Conservation (phyloP, 768 basidiomycete genomes). For the Lactarius evosmus region DNA sequence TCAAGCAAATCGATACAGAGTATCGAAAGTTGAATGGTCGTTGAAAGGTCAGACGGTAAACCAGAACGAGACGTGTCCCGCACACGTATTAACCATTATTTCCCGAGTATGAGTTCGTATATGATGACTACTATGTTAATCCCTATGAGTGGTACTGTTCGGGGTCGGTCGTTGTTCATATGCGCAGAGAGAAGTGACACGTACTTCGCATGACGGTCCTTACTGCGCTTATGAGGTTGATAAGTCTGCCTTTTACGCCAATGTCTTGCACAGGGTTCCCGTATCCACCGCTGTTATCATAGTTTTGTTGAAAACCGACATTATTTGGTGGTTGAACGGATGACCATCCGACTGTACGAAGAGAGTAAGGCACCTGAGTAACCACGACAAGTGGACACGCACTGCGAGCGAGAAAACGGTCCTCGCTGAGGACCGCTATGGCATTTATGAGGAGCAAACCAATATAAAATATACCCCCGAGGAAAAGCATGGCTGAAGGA, state of each 20-base stretch:
- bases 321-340: constrained; percentile 60
- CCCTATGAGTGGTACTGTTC: constrained; percentile 86
- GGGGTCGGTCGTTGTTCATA: constrained; percentile 20
- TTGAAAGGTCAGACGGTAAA: neutral
- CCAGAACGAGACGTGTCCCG: neutral
- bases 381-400: constrained; percentile 35
- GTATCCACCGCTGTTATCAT: constrained; percentile 69
- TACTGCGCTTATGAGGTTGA: constrained; percentile 93
- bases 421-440: constrained; percentile 92
- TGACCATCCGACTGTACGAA: constrained; percentile 79
- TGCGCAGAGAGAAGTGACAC: constrained; percentile 37
- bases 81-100: constrained; percentile 31
- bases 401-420: constrained; percentile 93
- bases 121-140: constrained; percentile 83
- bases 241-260: constrained; percentile 77
- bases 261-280: constrained; percentile 51
- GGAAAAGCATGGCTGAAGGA: constrained; percentile 44
- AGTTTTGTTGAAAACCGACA: constrained; percentile 60
- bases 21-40: constrained; percentile 58
- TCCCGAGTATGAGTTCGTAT: constrained; percentile 76
- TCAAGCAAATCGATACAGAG: constrained; percentile 70
- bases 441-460: constrained; percentile 88
- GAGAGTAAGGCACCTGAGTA: constrained; percentile 21
- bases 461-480: constrained; percentile 81
- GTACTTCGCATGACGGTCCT: constrained; percentile 96